Conservation (phyloP, 257 asterid genomes). For the Salvia splendens region DNA sequence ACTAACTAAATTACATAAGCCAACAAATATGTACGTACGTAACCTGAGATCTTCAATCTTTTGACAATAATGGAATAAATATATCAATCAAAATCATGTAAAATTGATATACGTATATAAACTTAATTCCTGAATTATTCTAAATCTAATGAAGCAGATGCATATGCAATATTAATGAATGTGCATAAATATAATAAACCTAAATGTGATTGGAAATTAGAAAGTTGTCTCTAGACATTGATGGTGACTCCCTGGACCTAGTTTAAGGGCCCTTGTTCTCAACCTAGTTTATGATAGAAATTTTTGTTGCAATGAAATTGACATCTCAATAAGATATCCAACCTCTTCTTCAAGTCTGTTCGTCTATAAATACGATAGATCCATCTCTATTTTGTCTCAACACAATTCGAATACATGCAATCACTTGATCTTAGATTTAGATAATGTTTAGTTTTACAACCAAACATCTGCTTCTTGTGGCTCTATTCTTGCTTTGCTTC, state of each 20-base stretch:
- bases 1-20: too few species aligned
- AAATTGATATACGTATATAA: background rate
- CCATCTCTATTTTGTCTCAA: background rate
- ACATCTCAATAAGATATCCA: conserved; percentile 15
- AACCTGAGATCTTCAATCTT: too few species aligned
- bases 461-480: conserved; percentile 24
- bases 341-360: background rate
- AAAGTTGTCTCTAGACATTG: conserved; percentile 21
- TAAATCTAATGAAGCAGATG: background rate
- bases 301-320: conserved; percentile 14
- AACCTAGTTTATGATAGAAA: conserved; percentile 15
- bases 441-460: conserved; percentile 27
- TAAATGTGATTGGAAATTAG: background rate
- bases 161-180: background rate
- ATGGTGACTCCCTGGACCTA: conserved; percentile 31
- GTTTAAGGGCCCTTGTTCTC: conserved; percentile 16
- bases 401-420: background rate
- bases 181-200: background rate
- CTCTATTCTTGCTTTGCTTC: conserved; percentile 36
- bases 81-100: conserved; percentile 13
- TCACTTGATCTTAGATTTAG: background rate
- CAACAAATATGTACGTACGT: too few species aligned
- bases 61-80: background rate
- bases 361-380: conserved; percentile 25
- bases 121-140: background rate